Conservation (phyloP, 441 rosid genomes). For the Gossypium gossypioides region DNA sequence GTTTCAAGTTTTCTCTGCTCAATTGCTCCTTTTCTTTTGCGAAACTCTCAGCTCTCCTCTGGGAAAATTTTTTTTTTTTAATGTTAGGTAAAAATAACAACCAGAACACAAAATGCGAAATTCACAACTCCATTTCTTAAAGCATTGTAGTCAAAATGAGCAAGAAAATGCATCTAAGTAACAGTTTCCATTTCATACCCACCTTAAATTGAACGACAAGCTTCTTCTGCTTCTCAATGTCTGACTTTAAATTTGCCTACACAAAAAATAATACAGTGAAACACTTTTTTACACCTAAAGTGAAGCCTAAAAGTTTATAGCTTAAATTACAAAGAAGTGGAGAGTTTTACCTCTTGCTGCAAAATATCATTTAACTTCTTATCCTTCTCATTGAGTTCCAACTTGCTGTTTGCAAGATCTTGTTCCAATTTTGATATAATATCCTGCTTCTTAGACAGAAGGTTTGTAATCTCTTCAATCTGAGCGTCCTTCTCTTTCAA, state of each 20-base stretch:
- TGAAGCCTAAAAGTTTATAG: neutral
- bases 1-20: conserved; percentile 60
- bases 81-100: neutral
- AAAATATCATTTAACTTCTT: conserved; percentile 48
- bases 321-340: neutral
- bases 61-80: conserved; percentile 5
- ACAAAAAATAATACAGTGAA: conserved; percentile 14
- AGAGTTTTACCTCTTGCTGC: conserved; percentile 51
- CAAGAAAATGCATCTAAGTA: neutral
- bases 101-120: neutral
- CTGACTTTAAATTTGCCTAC: conserved; percentile 48
- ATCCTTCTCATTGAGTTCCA: conserved; percentile 59
- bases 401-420: conserved; percentile 53
- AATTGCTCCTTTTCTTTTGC: conserved; percentile 71
- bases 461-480: conserved; percentile 43
- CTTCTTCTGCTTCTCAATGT: conserved; percentile 52
- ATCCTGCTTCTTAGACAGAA: conserved; percentile 48
- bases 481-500: conserved; percentile 56
- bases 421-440: conserved; percentile 56
- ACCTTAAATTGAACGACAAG: conserved; percentile 39
- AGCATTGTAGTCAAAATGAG: neutral
- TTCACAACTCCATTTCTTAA: neutral
- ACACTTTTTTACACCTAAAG: neutral
- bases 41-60: conserved; percentile 35
- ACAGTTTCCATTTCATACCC: neutral